Percentiles rank a stretch among this genome's conserved stretches.
Evolutionary conservation across 345 rosid species (phyloP).

Genomic region (Syzygium aqueum): DNA sequence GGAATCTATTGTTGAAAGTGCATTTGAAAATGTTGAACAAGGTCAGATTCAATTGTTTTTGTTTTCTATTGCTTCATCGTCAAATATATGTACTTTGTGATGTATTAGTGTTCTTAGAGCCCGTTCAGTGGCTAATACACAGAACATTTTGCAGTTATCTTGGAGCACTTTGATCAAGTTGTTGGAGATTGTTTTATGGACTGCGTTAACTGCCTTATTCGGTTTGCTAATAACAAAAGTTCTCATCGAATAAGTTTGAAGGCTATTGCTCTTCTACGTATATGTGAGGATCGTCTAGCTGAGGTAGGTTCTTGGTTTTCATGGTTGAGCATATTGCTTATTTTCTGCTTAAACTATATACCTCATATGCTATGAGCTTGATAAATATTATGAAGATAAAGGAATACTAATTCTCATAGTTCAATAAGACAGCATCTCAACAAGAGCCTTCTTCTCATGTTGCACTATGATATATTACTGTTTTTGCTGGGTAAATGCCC

Average conservation of each 20-base stretch:
- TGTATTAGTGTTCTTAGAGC: not conserved
- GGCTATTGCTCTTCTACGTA: conserved; percentile 97
- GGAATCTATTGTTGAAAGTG: conserved; percentile 82
- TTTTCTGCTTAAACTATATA: not conserved
- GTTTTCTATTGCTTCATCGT: not conserved
- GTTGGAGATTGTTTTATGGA: conserved; percentile 99
- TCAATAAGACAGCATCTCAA: not conserved
- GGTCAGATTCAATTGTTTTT: conserved; percentile 23
- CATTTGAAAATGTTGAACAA: conserved; percentile 92
- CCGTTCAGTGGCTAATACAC: not conserved
- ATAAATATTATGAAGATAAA: not conserved
- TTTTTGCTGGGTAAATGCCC: not conserved
- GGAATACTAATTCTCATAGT: not conserved
- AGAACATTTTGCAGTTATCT: conserved; percentile 57
- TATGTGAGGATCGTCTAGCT: conserved; percentile 98
- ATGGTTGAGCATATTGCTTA: not conserved
- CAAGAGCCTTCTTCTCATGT: not conserved
- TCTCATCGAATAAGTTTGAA: conserved; percentile 93
- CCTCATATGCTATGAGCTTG: not conserved
- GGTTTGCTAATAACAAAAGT: conserved; percentile 88
- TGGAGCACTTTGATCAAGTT: conserved; percentile 99
- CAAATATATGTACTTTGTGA: not conserved
- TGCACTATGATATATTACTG: not conserved
- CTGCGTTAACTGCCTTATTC: conserved; percentile 94
- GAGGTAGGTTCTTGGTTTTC: conserved; percentile 47